A percentile compares a stretch with the other conserved stretches of the same genome.
Conservation (phyloP, 257 asterid species). For the Plantago ovata region DNA sequence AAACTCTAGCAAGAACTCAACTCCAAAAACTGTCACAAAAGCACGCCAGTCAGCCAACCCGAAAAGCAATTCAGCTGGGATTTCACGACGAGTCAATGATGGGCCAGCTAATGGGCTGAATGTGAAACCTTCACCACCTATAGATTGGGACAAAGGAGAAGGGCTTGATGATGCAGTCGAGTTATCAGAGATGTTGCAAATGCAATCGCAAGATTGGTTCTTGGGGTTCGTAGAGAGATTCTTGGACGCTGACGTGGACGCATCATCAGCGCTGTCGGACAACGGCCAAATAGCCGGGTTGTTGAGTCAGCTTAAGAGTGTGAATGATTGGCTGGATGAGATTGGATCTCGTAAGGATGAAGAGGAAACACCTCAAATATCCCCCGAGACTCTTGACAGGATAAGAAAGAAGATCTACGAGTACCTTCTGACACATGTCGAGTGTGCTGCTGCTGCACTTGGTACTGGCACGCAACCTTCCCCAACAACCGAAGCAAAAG, state of each 20-base stretch:
- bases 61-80: conserved; percentile 39
- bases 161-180: conserved; percentile 79
- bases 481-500: conserved; percentile 44
- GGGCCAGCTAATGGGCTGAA: conserved; percentile 40
- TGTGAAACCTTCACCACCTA: conserved; percentile 40
- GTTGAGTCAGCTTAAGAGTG: conserved; percentile 90
- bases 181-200: conserved; percentile 61
- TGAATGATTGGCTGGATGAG: conserved; percentile 91
- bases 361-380: conserved; percentile 53
- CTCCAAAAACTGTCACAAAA: conserved; percentile 39
- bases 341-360: conserved; percentile 65
- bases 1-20: conserved; percentile 46
- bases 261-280: conserved; percentile 68
- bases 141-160: conserved; percentile 90
- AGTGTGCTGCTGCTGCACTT: conserved; percentile 94
- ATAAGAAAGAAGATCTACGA: conserved; percentile 93
- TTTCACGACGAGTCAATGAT: conserved; percentile 45
- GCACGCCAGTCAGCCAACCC: conserved; percentile 44
- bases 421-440: conserved; percentile 93
- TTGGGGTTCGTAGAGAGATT: conserved; percentile 86
- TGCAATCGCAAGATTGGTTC: conserved; percentile 95
- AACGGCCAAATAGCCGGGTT: conserved; percentile 94
- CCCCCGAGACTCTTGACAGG: conserved; percentile 67
- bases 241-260: conserved; percentile 81
- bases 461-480: conserved; percentile 59